Conservation (phyloP, 192 early-diverging fungal genomes). For the Backusella tuberculispora region DNA sequence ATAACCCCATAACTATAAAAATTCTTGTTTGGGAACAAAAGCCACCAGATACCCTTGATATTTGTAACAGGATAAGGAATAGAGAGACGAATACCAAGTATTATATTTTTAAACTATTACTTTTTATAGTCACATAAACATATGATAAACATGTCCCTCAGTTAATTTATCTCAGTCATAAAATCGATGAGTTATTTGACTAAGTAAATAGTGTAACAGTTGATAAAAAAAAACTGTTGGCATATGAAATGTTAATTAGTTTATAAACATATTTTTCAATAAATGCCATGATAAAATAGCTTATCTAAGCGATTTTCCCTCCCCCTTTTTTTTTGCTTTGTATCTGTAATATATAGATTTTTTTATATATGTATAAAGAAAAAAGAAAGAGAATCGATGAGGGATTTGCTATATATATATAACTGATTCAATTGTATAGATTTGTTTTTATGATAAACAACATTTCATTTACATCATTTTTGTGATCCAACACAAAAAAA, state of each 20-base stretch:
- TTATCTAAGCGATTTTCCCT: not conserved
- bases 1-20: not conserved
- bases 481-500: not conserved
- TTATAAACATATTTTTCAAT: not conserved
- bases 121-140: not conserved
- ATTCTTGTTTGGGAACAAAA: not conserved
- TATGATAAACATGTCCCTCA: constrained; percentile 3
- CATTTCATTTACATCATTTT: not conserved
- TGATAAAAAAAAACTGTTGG: not conserved
- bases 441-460: not conserved
- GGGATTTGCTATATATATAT: too few relatives aligned
- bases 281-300: not conserved
- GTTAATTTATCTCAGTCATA: not conserved
- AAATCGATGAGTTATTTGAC: not conserved
- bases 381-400: too few relatives aligned
- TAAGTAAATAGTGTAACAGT: not conserved
- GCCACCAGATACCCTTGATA: constrained; percentile 2
- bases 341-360: not conserved
- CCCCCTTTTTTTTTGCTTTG: too few relatives aligned
- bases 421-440: too few relatives aligned
- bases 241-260: constrained; percentile 8
- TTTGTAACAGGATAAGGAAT: not conserved
- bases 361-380: not conserved
- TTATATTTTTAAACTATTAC: not conserved
- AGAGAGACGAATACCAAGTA: not conserved